Evolutionary conservation across 2,329 filamentous ascomycete genomes (phyloP), one percentile per base, ranked within the genome.

Genomic region (Arachnomyces sp.): DNA sequence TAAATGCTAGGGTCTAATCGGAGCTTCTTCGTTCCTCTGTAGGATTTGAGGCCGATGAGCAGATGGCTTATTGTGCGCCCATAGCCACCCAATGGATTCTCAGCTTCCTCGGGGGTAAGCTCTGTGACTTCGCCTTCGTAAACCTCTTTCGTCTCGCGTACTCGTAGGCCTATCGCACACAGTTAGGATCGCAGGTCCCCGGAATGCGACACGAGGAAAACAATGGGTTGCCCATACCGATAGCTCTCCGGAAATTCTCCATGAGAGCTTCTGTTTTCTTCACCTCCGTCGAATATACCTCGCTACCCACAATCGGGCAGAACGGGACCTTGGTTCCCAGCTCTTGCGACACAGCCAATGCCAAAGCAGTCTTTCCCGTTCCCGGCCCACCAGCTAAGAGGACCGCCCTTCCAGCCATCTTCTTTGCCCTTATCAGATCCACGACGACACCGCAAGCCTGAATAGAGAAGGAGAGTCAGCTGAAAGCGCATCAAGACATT

Each of bases 191-290:
- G 32, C 9, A 29, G n/a, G 21, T 7, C 7, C 3, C n/a, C 8
- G 29, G 29, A 39, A 21, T 6, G 34, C 17, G 3, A 8, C 12
- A n/a, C 3, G 7, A 14, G 28, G n/a, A 9, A 6, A n/a, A 18
- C 18, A 31, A 7, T 3, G 16, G 6, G 13, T 8, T 38, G 41
- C 33, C 31, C 59, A 36, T 68, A 77, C 90, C 92, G 63, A 98
- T 98, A 44, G 92, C 92, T 60, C 92, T 77, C 61, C 92, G 79
- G 66, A 98, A 98, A 71, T 96, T 96, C 74, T 98, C 92, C 92
- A 96, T 96, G 61, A 98, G 71, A 51, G 94, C 84, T 67, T 98
- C 92, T 36, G 92, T 98, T 79, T 98, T 98, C 79, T 98, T 98
- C 49, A 98, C 89, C 67, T 98, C 92, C 34, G 90, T 84, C 52